These are phyloP conservation scores for Ambrosiella cleistominuta DNA, from an alignment of 2,329 filamentous ascomycete genomes.

Conservation along the genomic window DNA sequence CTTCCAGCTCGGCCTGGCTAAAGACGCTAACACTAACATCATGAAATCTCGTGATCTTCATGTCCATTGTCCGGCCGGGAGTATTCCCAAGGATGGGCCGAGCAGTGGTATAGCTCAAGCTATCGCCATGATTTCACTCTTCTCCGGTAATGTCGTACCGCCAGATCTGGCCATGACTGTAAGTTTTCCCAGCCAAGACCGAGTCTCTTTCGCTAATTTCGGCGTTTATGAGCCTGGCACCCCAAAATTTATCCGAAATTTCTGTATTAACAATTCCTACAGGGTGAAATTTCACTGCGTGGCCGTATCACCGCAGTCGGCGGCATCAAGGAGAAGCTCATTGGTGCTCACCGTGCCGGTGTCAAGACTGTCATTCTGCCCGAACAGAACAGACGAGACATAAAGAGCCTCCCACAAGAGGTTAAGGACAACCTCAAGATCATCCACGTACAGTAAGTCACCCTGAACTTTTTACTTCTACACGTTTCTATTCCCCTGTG, in stretches of 20 bases:
- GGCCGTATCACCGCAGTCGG: conserved; percentile 87
- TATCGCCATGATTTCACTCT: conserved; percentile 78
- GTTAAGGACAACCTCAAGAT: conserved; percentile 78
- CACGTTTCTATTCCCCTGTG: not conserved
- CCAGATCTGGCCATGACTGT: conserved; percentile 91
- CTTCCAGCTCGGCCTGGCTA: conserved; percentile 70
- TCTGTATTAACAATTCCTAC: conserved; percentile 12
- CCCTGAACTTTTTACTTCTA: not conserved
- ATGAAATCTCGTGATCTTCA: conserved; percentile 92
- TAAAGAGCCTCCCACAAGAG: conserved; percentile 76
- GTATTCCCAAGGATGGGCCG: conserved; percentile 83
- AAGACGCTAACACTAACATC: conserved; percentile 70
- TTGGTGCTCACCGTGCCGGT: conserved; percentile 79
- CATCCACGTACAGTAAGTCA: conserved; percentile 63
- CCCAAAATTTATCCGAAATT: not conserved
- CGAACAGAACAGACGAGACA: conserved; percentile 77
- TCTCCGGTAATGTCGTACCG: conserved; percentile 69
- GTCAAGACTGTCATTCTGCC: conserved; percentile 89
- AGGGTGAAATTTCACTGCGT: conserved; percentile 59
- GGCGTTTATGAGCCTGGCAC: too few relatives aligned
- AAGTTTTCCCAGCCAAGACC: conserved; percentile 19
- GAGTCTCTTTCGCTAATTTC: too few relatives aligned
- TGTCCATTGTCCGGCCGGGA: conserved; percentile 86
- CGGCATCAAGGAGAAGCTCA: conserved; percentile 97
- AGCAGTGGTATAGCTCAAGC: conserved; percentile 87